phyloP scores from a whole-genome alignment of 371 early-diverging fungal genomes.

The Conidiobolus incongruus region DNA sequence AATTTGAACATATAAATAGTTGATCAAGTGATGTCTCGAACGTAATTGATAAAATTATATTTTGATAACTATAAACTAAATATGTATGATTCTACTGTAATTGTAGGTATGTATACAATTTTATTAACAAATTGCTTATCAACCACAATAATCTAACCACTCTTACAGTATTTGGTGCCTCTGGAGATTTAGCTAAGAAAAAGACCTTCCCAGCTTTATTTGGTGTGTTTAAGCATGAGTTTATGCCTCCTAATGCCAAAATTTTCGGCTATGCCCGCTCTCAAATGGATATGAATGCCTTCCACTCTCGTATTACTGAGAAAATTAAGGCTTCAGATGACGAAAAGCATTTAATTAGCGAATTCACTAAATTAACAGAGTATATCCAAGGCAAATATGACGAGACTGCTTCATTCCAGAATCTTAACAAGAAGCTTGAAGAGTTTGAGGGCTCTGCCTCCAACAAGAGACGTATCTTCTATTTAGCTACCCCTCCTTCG shows the following conservation, averaged over 20 bases:
- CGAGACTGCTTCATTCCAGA: constrained; percentile 38
- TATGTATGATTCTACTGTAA: neutral
- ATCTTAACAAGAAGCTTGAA: constrained; percentile 28
- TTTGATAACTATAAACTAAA: too few species aligned
- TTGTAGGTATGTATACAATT: neutral
- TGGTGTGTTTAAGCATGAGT: constrained; percentile 47
- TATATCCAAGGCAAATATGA: constrained; percentile 89
- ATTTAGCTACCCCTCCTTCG: constrained; percentile 95
- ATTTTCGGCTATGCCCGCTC: constrained; percentile 96
- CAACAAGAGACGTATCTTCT: constrained; percentile 47
- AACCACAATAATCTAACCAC: too few species aligned
- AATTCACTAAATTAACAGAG: constrained; percentile 49
- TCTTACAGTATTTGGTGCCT: constrained; percentile 59
- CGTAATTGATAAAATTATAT: too few species aligned
- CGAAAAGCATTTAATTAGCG: constrained; percentile 22
- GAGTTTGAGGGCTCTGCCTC: constrained; percentile 24
- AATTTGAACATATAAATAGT: too few species aligned
- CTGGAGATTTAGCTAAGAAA: constrained; percentile 89
- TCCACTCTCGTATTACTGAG: constrained; percentile 43
- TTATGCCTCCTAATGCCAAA: constrained; percentile 44
- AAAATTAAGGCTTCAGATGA: constrained; percentile 29
- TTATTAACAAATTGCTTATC: too few species aligned
- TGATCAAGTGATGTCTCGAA: too few species aligned
- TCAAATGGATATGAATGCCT: constrained; percentile 46
- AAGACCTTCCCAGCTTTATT: constrained; percentile 96